A percentile compares a stretch with the other conserved stretches of the same genome.
Conservation (phyloP, 805 yeast species). For the Kodamaea jinghongensis region DNA sequence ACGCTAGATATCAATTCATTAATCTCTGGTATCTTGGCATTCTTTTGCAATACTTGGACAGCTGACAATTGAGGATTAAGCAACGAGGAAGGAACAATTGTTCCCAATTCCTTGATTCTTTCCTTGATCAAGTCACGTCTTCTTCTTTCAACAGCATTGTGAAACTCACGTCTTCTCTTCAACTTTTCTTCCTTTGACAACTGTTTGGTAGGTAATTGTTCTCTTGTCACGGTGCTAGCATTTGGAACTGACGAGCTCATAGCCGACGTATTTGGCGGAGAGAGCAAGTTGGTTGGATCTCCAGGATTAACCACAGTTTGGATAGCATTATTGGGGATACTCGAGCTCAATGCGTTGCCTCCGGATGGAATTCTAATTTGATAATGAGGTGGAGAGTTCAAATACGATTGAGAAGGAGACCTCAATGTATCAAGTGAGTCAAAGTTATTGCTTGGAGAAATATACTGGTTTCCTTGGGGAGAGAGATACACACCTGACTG, state of each 20-base stretch:
- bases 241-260: conserved; percentile 34
- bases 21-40: conserved; percentile 30
- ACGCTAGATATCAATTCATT: conserved; percentile 38
- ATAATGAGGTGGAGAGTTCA: conserved; percentile 37
- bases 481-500: conserved; percentile 32
- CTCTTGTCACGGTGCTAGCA: conserved; percentile 10
- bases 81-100: conserved; percentile 74
- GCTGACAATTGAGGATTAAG: conserved; percentile 47
- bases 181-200: conserved; percentile 65
- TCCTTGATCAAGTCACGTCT: conserved; percentile 89
- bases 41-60: conserved; percentile 40
- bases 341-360: conserved; percentile 18
- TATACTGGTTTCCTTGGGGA: conserved; percentile 30
- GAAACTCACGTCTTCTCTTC: conserved; percentile 80
- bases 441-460: conserved; percentile 29
- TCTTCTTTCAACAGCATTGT: conserved; percentile 91
- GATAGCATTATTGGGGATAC: conserved; percentile 21
- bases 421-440: conserved; percentile 34
- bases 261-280: conserved; percentile 21
- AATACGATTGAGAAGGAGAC: conserved; percentile 32
- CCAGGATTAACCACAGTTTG: conserved; percentile 5
- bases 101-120: conserved; percentile 78
- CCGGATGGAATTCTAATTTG: conserved; percentile 13
- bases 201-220: conserved; percentile 29
- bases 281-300: conserved; percentile 15